A percentile compares a stretch with the other conserved stretches of the same genome.
Conservation (phyloP, 495 filamentous ascomycete species). For the Hypoxylon trugodes region DNA sequence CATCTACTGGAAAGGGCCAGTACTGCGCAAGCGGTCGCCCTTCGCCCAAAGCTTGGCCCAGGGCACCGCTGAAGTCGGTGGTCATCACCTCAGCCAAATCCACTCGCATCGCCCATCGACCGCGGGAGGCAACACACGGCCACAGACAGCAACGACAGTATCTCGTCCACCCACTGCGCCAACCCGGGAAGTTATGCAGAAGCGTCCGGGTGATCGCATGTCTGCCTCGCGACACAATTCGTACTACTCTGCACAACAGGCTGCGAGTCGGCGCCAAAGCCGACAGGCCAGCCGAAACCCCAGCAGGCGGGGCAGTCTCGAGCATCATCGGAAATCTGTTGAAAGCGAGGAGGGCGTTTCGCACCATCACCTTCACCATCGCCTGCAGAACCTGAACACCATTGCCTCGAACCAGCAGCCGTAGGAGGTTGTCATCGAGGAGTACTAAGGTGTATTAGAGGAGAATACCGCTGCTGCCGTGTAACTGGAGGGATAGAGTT, state of each 20-base stretch:
- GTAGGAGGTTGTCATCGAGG: not conserved
- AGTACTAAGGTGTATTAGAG: not conserved
- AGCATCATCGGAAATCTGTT: slow-evolving; percentile 19
- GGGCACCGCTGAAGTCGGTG: slow-evolving; percentile 56
- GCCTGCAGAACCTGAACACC: slow-evolving; percentile 37
- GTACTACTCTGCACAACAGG: slow-evolving; percentile 41
- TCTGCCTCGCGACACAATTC: slow-evolving; percentile 38
- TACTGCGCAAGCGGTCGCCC: slow-evolving; percentile 70
- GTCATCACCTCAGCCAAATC: slow-evolving; percentile 34
- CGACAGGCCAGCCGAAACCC: slow-evolving; percentile 40
- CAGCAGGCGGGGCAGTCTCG: slow-evolving; percentile 35
- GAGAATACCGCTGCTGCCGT: not conserved
- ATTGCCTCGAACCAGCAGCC: slow-evolving; percentile 25
- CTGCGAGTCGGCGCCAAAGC: slow-evolving; percentile 39
- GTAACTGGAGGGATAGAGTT: not conserved
- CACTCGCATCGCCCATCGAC: slow-evolving; percentile 32
- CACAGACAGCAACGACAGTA: slow-evolving; percentile 15
- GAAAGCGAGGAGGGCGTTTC: slow-evolving; percentile 32
- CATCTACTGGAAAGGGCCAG: slow-evolving; percentile 79
- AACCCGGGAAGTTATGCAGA: slow-evolving; percentile 26
- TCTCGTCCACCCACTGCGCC: slow-evolving; percentile 29
- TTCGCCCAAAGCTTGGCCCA: slow-evolving; percentile 77
- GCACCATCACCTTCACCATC: slow-evolving; percentile 30
- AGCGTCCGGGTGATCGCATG: slow-evolving; percentile 37
- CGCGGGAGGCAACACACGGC: slow-evolving; percentile 14